Evolutionary conservation across 2,329 filamentous ascomycete genomes (phyloP), one percentile per base, ranked within the genome.

Genomic region (Hypoxylon sp.): DNA sequence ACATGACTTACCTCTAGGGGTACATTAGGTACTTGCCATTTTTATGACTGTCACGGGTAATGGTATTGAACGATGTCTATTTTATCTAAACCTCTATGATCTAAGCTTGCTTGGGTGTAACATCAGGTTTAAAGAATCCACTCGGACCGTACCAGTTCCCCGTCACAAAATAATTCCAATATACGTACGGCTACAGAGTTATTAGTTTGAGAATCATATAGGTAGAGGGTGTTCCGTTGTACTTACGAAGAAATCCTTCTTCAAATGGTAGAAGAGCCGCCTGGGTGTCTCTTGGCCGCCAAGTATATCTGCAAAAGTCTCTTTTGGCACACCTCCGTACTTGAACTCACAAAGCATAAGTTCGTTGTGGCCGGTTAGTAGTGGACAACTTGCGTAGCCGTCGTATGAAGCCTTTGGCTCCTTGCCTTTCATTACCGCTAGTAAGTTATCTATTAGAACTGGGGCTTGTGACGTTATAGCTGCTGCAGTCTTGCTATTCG

Each of bases 281-380:
- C 74, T 75, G 0, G 82, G 82, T n/a, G 73, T 73, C 42, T 79
- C 79, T 74, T 84, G 82, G 65, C 80, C 80, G 17, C 78, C 77
- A 17, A 78, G 64, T 42, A 78, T 70, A 29, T 61, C 52, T 31
- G 72, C 77, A 62, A 84, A 84, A 0, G 82, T 84, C 79, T 84
- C 82, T 70, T 82, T 80, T 10, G 82, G 82, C 48, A 81, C 78
- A 31, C 81, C 82, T 33, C 80, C 82, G 61, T 84, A 84, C 77
- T 82, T 83, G 77, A 84, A 84, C 77, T 84, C 82, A 70, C 80
- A 81, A 56, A 84, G 80, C 79, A 84, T 80, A 39, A 84, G 79
- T 76, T 83, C 81, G 51, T 78, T 77, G 68, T 84, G 80, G 59
- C 80, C 80, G 0, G 82, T 84, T 31, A 83, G 72, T 42, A 84